A percentile compares a stretch with the other conserved stretches of the same genome.
Evolutionary conservation across 352 stramenopile species (phyloP).

Genomic region (Phytopythium chamaehyphon): DNA sequence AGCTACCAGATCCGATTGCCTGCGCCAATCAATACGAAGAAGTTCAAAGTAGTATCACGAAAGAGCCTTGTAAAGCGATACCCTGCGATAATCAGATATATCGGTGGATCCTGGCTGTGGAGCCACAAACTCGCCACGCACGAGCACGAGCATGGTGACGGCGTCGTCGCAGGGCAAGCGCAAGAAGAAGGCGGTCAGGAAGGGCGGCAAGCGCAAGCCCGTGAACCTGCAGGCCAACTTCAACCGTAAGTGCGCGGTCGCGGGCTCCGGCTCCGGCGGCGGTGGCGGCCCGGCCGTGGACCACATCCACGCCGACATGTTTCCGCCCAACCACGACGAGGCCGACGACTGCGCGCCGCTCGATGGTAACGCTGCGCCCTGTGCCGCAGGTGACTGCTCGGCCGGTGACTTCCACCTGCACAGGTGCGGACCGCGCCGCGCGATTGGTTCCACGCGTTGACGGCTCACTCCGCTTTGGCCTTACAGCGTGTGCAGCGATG

Average conservation of each 20-base stretch:
- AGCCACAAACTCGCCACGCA: not conserved
- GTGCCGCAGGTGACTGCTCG: constrained; percentile 50
- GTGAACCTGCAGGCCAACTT: constrained; percentile 85
- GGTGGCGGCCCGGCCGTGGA: constrained; percentile 5
- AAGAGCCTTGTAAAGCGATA: too few species aligned
- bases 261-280: constrained; percentile 2
- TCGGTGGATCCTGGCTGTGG: not conserved
- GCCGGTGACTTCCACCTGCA: constrained; percentile 83
- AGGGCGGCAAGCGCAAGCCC: constrained; percentile 67
- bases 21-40: too few species aligned
- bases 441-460: constrained; percentile 1
- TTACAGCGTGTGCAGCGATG: constrained; percentile 78
- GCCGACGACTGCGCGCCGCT: constrained; percentile 8
- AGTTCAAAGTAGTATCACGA: too few species aligned
- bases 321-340: constrained; percentile 59
- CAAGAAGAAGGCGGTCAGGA: constrained; percentile 78
- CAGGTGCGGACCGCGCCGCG: constrained; percentile 34
- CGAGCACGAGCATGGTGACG: constrained; percentile 42
- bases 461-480: too few species aligned
- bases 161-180: constrained; percentile 40
- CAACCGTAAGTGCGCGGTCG: constrained; percentile 69
- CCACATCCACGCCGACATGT: constrained; percentile 65
- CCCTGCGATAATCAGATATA: too few species aligned
- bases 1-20: too few species aligned
- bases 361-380: constrained; percentile 25